Evolutionary conservation across 495 filamentous ascomycete species (phyloP), one percentile per base, ranked within the genome.

Genomic region (Bacidia rubella): DNA sequence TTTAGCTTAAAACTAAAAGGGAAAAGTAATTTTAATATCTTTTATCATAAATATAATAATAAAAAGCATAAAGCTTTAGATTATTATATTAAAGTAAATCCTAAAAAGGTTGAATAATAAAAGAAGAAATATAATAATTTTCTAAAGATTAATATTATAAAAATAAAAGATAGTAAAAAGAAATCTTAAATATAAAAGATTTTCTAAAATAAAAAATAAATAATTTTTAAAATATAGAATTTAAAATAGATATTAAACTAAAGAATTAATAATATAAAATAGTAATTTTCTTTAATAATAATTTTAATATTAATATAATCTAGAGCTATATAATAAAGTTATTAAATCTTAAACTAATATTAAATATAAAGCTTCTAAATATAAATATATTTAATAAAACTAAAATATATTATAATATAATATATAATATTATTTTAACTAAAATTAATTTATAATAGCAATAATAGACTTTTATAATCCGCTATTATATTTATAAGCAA

Each of bases 401-500:
- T 55, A 38, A 1, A 45, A 43, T 24, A 23, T 55, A 21, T 17
- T 21, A 10, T 56, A 55, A 26, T 25, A 54, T 7, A 27, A 15
- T 35, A 35, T 5, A 35, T 5, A 15, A 7, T 35, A 35, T 35
- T 35, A 7, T 35, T 7, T 35, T 7, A 7, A 25, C 54, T 55
- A 19, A 3, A n/a, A 5, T 47, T 57, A 57, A 10, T 21, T 55
- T 27, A 12, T 54, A 54, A 47, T 27, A n/a, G 48, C n/a, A 48
- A 49, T 19, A 49, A 12, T 1, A 15, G 11, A 2, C 2, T 38
- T 2, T 40, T 52, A 52, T 22, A 47, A 46, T 46, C 48, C 54
- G 46, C 35, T 44, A 55, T n/a, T 23, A 47, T 19, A 1, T 56
- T 56, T 39, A 48, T 54, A 19, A 57, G 23, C 21, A 54, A 43